Evolutionary conservation across 2,329 filamentous ascomycete species (phyloP).

Genomic region (Fusarium zealandicum): DNA sequence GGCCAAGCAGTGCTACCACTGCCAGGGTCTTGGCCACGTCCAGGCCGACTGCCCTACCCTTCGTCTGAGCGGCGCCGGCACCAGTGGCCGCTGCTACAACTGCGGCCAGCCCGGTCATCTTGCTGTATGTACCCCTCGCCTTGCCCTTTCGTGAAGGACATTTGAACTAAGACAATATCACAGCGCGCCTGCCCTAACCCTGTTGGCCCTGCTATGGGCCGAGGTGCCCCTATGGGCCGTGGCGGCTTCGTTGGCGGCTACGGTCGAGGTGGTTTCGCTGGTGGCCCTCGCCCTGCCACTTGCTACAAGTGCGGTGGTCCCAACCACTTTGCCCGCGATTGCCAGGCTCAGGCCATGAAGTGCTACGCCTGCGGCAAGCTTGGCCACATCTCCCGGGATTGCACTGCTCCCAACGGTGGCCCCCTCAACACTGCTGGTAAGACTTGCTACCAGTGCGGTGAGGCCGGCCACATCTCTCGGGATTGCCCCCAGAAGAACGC

Average conservation of each 20-base stretch:
- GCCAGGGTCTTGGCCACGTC: conserved; percentile 96
- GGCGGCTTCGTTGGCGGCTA: conserved; percentile 70
- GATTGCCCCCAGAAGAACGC: conserved; percentile 82
- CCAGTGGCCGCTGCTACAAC: conserved; percentile 92
- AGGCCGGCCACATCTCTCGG: conserved; percentile 94
- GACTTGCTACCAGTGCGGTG: conserved; percentile 97
- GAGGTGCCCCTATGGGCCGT: conserved; percentile 72
- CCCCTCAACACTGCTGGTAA: conserved; percentile 95
- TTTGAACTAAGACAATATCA: conserved; percentile 22
- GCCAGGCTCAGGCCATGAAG: conserved; percentile 98
- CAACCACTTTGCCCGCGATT: conserved; percentile 98
- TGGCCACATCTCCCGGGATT: conserved; percentile 91
- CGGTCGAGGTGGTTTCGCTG: conserved; percentile 77
- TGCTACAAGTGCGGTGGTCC: conserved; percentile 83
- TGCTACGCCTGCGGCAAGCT: conserved; percentile 97
- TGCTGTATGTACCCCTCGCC: conserved; percentile 66
- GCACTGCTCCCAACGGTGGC: conserved; percentile 94
- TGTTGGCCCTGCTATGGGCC: conserved; percentile 65
- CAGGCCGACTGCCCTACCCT: conserved; percentile 99
- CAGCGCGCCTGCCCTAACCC: conserved; percentile 86
- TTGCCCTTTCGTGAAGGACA: not conserved
- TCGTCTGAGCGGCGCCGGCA: conserved; percentile 82
- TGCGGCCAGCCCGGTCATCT: conserved; percentile 93
- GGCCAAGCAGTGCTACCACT: conserved; percentile 99
- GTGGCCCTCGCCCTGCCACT: conserved; percentile 72